A percentile compares a stretch with the other conserved stretches of the same genome.
phyloP scores from a whole-genome alignment of 2,329 filamentous ascomycete genomes.

The Monosporascus sp. region DNA sequence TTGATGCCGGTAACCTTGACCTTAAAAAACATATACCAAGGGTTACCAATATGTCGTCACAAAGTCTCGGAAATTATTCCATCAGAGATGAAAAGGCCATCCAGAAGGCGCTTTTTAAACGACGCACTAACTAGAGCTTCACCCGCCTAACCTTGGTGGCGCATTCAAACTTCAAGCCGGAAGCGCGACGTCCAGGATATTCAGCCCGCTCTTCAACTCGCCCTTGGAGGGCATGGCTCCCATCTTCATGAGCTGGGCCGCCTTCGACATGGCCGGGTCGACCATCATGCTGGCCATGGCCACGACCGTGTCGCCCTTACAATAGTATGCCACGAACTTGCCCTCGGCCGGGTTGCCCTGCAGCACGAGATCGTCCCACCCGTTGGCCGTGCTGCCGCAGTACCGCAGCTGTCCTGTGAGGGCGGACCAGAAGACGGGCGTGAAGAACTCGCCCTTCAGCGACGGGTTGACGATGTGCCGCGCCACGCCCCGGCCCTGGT shows the following conservation, averaged over 20 bases:
- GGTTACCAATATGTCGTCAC: no score
- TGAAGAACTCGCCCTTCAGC: constrained; percentile 64
- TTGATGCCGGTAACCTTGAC: no score
- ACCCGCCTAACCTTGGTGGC: neutral
- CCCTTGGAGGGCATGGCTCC: constrained; percentile 79
- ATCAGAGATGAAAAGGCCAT: neutral
- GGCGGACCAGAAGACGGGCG: constrained; percentile 96
- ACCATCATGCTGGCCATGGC: constrained; percentile 87
- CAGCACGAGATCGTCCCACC: constrained; percentile 82
- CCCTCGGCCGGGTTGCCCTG: constrained; percentile 70
- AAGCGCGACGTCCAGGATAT: constrained; percentile 36
- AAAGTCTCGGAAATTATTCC: no score
- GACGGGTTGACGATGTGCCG: constrained; percentile 66
- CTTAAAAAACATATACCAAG: no score
- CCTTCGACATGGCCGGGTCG: constrained; percentile 81
- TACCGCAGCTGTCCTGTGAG: constrained; percentile 86
- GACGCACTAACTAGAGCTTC: neutral
- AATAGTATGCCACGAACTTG: constrained; percentile 88
- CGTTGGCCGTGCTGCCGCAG: constrained; percentile 78
- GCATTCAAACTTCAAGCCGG: constrained; percentile 10
- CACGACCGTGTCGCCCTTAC: constrained; percentile 77
- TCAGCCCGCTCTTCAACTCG: constrained; percentile 61
- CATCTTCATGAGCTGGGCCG: constrained; percentile 76
- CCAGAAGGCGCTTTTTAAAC: neutral
- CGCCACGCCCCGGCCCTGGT: constrained; percentile 77